Evolutionary conservation across 2,329 filamentous ascomycete species (phyloP), one percentile per base, ranked within the genome.

Genomic region (Alternaria alternata): DNA sequence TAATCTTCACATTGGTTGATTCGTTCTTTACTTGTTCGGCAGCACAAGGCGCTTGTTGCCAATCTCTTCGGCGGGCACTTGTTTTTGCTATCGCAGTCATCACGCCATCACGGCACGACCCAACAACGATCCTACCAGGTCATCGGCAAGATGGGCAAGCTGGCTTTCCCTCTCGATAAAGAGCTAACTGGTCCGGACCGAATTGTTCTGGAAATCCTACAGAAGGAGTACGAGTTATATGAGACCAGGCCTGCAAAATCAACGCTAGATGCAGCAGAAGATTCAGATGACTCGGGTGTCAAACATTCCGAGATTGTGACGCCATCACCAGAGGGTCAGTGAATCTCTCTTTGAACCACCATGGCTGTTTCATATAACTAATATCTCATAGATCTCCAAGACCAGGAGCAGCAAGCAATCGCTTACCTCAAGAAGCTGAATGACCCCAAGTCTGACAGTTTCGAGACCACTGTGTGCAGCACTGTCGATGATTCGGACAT

Each of bases 401-500:
- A 76, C 32, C 66, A 66, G 24, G 67, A 72, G 46, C 68, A 75
- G 54, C 71, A 74, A 57, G 77, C 80, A 11, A 79, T 85, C 52
- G 70, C 79, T 16, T 77, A 76, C n/a, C 71, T 87, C 49, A 78
- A 82, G 62, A 78, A 79, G 26, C 72, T 85, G 48, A 87, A 87
- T 68, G 76, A 86, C 65, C 80, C 82, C 11, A 75, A 76, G 2
- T 75, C 80, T 59, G 63, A 78, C n/a, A 68, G 76, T 16, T 88
- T 88, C 67, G 80, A 85, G 61, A 83, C 84, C n/a, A 86, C 85
- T 14, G 79, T 88, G 30, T 86, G 87, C 65, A 79, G 82, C 43
- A 78, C 79, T 20, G 83, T 82, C 78, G 86, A 88, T 66, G 77
- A 81, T 30, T 78, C 80, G 34, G 76, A 83, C 57, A 77, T 87